A percentile compares a stretch with the other conserved stretches of the same genome.
These are phyloP conservation scores for Epichloe baconii DNA, from an alignment of 2,329 filamentous ascomycete genomes.

Conservation along the genomic window DNA sequence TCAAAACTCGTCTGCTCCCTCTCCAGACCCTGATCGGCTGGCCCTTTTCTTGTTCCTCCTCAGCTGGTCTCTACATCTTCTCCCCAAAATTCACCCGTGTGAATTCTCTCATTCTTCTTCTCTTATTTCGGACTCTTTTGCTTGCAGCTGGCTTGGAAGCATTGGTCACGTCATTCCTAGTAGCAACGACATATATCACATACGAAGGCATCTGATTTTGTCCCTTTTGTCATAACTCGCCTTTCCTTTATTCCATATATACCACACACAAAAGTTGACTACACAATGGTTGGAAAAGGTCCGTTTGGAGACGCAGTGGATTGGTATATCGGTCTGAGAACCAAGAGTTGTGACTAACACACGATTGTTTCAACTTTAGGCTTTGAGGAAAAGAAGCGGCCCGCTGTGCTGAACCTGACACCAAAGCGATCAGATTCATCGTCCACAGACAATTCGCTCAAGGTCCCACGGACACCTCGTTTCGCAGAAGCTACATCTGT, in stretches of 20 bases:
- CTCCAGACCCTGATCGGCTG: constrained; percentile 20
- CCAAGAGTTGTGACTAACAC: constrained; percentile 9
- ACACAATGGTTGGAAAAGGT: constrained; percentile 29
- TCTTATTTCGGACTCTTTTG: constrained; percentile 10
- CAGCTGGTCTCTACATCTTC: constrained; percentile 41
- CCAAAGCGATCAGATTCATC: constrained; percentile 36
- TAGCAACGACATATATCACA: constrained; percentile 1
- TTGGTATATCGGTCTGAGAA: background rate
- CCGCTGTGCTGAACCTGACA: constrained; percentile 40
- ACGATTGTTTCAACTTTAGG: constrained; percentile 9
- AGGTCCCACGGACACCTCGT: constrained; percentile 60
- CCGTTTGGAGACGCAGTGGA: constrained; percentile 10
- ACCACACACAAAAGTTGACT: constrained; percentile 4
- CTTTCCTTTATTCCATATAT: constrained; percentile 5
- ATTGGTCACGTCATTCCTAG: constrained; percentile 3
- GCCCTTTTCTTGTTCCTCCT: constrained; percentile 27
- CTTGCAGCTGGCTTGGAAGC: constrained; percentile 10
- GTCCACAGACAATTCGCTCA: constrained; percentile 43
- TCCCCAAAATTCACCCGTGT: constrained; percentile 17
- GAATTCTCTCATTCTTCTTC: constrained; percentile 22
- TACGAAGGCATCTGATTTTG: background rate
- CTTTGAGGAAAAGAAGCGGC: constrained; percentile 42
- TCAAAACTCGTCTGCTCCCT: constrained; percentile 40
- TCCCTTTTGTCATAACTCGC: constrained; percentile 3
- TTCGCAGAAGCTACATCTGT: constrained; percentile 73